Evolutionary conservation across 768 basidiomycete species (phyloP), one percentile per base, ranked within the genome.

Genomic region (Auricularia cornea): DNA sequence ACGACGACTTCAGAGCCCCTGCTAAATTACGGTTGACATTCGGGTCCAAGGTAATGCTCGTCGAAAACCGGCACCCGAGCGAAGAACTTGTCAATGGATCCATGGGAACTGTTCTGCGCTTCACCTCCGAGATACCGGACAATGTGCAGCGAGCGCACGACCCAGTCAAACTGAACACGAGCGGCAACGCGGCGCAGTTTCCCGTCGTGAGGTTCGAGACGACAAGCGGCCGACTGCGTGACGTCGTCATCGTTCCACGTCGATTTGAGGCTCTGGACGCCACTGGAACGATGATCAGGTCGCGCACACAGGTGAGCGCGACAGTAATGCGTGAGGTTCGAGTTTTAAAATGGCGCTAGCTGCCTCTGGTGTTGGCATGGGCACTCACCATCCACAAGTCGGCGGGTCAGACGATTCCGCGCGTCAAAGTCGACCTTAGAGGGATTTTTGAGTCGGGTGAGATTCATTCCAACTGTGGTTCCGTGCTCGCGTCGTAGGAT

Each of bases 321-420:
- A n/a, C n/a, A n/a, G n/a, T n/a, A n/a, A n/a, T n/a, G n/a, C n/a
- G n/a, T n/a, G n/a, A n/a, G n/a, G n/a, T n/a, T n/a, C n/a, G n/a
- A n/a, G n/a, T n/a, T 20, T 10, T 12, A 10, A 23, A 31, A 56
- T 2, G 26, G 35, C 44, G 32, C 12, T 67, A 95, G 92, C 73
- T 96, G 2, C 93, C 92, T 0, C 72, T 98, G 30, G 94, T 97
- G 64, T 80, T 96, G 48, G 83, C 95, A 0, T 98, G 95, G 96
- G 95, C 96, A 0, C 96, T 98, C 92, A 92, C 90, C 59, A 98
- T 98, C 66, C 97, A 99, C 74, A 99, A 99, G 72, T 92, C 90
- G 10, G 97, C 98, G 73, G 97, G 97, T 11, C 97, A 98, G 73
- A 98, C 97, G 0, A 79, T 99, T 11, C 90, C 94, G 29, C 85